These are phyloP conservation scores for Clohesyomyces aquaticus DNA, from an alignment of 495 filamentous ascomycete genomes.

Conservation along the genomic window DNA sequence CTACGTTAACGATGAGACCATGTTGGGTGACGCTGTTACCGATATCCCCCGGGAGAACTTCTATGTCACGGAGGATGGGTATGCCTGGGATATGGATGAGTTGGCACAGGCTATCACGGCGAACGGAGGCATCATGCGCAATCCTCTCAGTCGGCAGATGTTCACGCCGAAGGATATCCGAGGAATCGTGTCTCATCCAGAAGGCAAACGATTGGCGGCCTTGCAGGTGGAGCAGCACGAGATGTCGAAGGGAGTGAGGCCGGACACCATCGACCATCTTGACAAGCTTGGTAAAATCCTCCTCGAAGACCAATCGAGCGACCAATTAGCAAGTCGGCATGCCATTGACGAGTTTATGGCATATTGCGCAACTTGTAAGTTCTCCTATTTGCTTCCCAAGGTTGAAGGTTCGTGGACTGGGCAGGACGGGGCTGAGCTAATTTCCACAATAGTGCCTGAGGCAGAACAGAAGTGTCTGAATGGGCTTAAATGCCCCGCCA, in stretches of 20 bases:
- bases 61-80: slow-evolving; percentile 40
- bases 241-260: slow-evolving; percentile 47
- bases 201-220: slow-evolving; percentile 29
- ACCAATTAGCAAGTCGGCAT: slow-evolving; percentile 41
- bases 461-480: slow-evolving; percentile 48
- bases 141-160: slow-evolving; percentile 40
- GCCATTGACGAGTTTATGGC: slow-evolving; percentile 48
- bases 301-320: slow-evolving; percentile 44
- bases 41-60: slow-evolving; percentile 43
- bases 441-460: slow-evolving; percentile 38
- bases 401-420: neutral
- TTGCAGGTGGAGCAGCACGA: slow-evolving; percentile 46
- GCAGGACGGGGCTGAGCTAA: neutral
- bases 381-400: neutral
- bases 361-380: slow-evolving; percentile 46
- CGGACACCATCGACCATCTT: slow-evolving; percentile 45
- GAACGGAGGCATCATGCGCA: slow-evolving; percentile 41
- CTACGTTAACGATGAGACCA: slow-evolving; percentile 46
- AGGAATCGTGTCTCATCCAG: slow-evolving; percentile 35
- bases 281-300: slow-evolving; percentile 44
- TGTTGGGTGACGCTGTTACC: slow-evolving; percentile 40
- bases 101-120: slow-evolving; percentile 35
- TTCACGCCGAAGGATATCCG: slow-evolving; percentile 42
- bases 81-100: slow-evolving; percentile 43
- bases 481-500: slow-evolving; percentile 46